Percentiles rank a stretch among this genome's conserved stretches.
phyloP scores from a whole-genome alignment of 208 protist species.

The Kentomonas sorsogonicus region DNA sequence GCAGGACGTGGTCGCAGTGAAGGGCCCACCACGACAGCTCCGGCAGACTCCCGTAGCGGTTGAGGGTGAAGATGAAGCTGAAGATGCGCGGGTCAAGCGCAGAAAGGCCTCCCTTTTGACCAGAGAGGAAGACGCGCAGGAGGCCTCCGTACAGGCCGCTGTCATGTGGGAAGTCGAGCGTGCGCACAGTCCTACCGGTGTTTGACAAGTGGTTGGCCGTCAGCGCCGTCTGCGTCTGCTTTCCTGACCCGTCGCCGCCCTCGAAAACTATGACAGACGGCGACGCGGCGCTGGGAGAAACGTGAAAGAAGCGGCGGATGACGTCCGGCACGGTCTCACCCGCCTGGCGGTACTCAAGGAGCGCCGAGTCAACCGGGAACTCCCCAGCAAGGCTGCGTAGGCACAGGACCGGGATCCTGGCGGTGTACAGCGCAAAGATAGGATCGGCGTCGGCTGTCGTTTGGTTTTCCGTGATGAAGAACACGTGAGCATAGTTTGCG shows the following conservation, averaged over 20 bases:
- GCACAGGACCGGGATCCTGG: slow-evolving; percentile 36
- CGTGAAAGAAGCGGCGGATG: slow-evolving; percentile 23
- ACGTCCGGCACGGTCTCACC: slow-evolving; percentile 14
- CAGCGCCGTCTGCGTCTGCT: slow-evolving; percentile 81
- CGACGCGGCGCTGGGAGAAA: not conserved
- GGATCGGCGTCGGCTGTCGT: slow-evolving; percentile 49
- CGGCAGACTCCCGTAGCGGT: slow-evolving; percentile 69
- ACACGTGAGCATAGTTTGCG: slow-evolving; percentile 27
- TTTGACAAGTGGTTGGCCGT: slow-evolving; percentile 44
- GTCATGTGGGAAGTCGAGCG: slow-evolving; percentile 87
- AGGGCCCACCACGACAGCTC: slow-evolving; percentile 60
- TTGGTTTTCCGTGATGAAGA: slow-evolving; percentile 59
- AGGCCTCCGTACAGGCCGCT: slow-evolving; percentile 61
- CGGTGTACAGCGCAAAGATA: slow-evolving; percentile 53
- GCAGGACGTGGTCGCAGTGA: slow-evolving; percentile 56
- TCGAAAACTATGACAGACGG: slow-evolving; percentile 73
- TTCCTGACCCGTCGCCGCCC: slow-evolving; percentile 89
- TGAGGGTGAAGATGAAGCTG: slow-evolving; percentile 86
- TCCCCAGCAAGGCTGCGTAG: slow-evolving; percentile 25
- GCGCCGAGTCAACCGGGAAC: slow-evolving; percentile 26
- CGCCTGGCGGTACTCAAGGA: not conserved
- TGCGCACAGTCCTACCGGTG: slow-evolving; percentile 23
- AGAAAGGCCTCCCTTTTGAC: slow-evolving; percentile 68
- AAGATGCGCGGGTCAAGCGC: slow-evolving; percentile 81
- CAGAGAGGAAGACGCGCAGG: slow-evolving; percentile 76